phyloP scores from a whole-genome alignment of 805 yeast genomes.

The Danielozyma ontarioensis region DNA sequence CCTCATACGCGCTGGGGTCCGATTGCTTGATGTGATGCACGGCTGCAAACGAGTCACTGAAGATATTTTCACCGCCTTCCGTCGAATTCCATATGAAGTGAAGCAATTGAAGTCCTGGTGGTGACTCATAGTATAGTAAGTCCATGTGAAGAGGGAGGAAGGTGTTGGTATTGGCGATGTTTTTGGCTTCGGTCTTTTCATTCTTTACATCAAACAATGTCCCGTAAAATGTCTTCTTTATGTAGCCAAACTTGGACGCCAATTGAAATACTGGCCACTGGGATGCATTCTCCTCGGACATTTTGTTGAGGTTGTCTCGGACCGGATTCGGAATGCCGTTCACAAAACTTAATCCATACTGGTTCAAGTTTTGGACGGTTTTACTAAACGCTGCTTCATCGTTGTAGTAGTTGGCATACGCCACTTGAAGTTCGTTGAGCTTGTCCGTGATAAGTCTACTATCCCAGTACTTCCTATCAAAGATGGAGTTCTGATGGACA shows the following conservation, averaged over 20 bases:
- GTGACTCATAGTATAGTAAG: conserved; percentile 69
- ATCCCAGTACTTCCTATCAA: background rate
- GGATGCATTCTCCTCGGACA: conserved; percentile 38
- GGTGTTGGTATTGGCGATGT: conserved; percentile 63
- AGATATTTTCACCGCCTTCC: conserved; percentile 62
- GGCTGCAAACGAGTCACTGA: conserved; percentile 67
- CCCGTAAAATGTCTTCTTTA: conserved; percentile 70
- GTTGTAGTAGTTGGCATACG: conserved; percentile 17
- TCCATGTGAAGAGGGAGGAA: conserved; percentile 76
- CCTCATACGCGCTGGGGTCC: conserved; percentile 62
- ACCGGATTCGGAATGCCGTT: conserved; percentile 46
- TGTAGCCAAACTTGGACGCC: conserved; percentile 57
- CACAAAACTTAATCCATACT: conserved; percentile 53
- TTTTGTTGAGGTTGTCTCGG: conserved; percentile 12
- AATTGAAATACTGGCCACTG: conserved; percentile 36
- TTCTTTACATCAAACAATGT: conserved; percentile 61
- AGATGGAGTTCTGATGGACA: background rate
- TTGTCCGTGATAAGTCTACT: background rate
- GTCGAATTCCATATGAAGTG: conserved; percentile 55
- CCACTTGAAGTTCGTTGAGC: background rate
- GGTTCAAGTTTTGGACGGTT: conserved; percentile 43
- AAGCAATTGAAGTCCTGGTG: conserved; percentile 72
- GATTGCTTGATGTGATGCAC: conserved; percentile 47
- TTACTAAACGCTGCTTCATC: conserved; percentile 26
- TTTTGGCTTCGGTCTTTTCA: conserved; percentile 43